Conservation (phyloP, 2,329 filamentous ascomycete species). For the Ophiostoma novo-ulmi region DNA sequence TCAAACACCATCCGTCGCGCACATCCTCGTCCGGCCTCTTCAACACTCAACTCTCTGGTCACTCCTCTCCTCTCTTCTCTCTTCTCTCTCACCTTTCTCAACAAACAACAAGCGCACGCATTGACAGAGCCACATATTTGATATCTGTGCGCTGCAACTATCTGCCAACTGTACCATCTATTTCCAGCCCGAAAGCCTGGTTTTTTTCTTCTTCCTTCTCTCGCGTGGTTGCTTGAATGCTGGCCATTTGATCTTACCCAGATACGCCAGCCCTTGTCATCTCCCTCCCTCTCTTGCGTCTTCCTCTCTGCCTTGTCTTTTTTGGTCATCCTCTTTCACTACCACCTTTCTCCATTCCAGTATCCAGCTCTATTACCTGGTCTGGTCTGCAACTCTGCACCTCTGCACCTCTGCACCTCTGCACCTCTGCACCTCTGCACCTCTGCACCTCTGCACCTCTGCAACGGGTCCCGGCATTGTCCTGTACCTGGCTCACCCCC, state of each 20-base stretch:
- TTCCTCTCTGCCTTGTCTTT: neutral
- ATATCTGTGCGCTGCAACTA: neutral
- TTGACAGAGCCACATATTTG: neutral
- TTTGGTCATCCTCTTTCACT: neutral
- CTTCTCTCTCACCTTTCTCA: neutral
- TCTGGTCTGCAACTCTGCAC: neutral
- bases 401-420: too few species aligned
- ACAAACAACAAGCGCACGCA: neutral
- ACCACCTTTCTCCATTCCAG: neutral
- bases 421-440: too few species aligned
- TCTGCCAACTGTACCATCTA: neutral
- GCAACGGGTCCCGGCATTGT: constrained; percentile 12
- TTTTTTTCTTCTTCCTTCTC: neutral
- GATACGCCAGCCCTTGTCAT: constrained; percentile 5
- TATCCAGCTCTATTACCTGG: neutral
- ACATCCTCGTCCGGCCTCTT: neutral
- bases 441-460: constrained; percentile 3
- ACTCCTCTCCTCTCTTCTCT: neutral
- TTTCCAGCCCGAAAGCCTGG: constrained; percentile 4
- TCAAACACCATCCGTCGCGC: constrained; percentile 19
- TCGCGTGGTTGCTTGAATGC: constrained; percentile 7
- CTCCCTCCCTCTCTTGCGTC: neutral
- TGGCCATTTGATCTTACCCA: constrained; percentile 2
- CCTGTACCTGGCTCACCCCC: constrained; percentile 9
- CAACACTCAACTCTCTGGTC: neutral